Evolutionary conservation across 805 yeast genomes (phyloP).

Genomic region (Candida khao-thaluensis): DNA sequence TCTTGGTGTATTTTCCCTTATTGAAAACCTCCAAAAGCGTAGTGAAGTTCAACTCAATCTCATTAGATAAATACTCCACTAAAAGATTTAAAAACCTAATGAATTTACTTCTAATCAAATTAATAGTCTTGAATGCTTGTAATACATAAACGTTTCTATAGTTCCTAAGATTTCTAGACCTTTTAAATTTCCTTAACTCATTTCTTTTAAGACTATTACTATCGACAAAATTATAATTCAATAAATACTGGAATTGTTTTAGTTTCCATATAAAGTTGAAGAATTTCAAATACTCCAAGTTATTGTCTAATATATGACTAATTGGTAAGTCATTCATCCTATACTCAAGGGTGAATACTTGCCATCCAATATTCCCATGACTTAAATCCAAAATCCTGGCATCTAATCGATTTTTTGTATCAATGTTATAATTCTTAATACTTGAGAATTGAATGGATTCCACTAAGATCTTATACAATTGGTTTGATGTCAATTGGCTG

Average conservation of each 20-base stretch:
- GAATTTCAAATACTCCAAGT: constrained; percentile 65
- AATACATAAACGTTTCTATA: constrained; percentile 31
- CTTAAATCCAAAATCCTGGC: constrained; percentile 77
- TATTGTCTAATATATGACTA: constrained; percentile 31
- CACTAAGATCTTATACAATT: constrained; percentile 60
- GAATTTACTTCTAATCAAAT: constrained; percentile 38
- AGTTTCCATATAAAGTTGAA: constrained; percentile 86
- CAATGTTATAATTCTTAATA: constrained; percentile 36
- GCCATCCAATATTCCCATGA: constrained; percentile 79
- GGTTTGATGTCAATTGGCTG: constrained; percentile 58
- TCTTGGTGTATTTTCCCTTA: constrained; percentile 19
- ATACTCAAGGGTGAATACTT: constrained; percentile 86
- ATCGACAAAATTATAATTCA: constrained; percentile 36
- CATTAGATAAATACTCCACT: constrained; percentile 42
- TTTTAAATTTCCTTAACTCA: constrained; percentile 19
- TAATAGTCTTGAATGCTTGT: constrained; percentile 32
- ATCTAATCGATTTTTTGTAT: constrained; percentile 60
- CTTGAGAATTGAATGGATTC: constrained; percentile 62
- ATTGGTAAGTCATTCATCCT: constrained; percentile 55
- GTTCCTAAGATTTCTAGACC: constrained; percentile 16
- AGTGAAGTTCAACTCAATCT: constrained; percentile 43
- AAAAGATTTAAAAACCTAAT: constrained; percentile 43
- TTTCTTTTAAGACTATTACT: constrained; percentile 25
- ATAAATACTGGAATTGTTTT: constrained; percentile 55
- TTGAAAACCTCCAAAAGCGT: constrained; percentile 20